Evolutionary conservation across 371 early-diverging fungal genomes (phyloP).

Genomic region (Hamiltosporidium magnivora): DNA sequence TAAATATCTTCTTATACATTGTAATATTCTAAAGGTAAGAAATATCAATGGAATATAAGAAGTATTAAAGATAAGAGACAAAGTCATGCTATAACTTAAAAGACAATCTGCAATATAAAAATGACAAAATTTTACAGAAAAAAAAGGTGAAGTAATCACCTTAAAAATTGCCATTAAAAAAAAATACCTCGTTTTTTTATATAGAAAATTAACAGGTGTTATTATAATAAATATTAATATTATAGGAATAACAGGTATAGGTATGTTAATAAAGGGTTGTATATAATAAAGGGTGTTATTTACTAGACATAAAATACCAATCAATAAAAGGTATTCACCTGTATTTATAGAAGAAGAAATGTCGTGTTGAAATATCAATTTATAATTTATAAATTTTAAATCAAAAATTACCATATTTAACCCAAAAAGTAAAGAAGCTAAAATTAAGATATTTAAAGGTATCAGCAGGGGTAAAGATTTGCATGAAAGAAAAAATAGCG

Average conservation of each 20-base stretch:
- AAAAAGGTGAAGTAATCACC: slow-evolving; percentile 22
- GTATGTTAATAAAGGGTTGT: neutral
- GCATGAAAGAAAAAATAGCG: neutral
- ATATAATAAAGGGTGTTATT: slow-evolving; percentile 11
- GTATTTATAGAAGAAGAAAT: slow-evolving; percentile 32
- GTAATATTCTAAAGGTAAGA: slow-evolving; percentile 41
- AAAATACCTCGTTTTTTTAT: slow-evolving; percentile 8
- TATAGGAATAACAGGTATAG: neutral
- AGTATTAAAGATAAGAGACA: slow-evolving; percentile 8
- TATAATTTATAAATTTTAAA: slow-evolving; percentile 48
- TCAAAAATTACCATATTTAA: slow-evolving; percentile 38
- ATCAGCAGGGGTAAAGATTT: neutral
- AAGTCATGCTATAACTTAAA: slow-evolving; percentile 28
- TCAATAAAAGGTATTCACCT: slow-evolving; percentile 31
- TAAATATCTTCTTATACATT: slow-evolving; percentile 49
- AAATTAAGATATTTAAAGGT: slow-evolving; percentile 11
- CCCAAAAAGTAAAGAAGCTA: slow-evolving; percentile 38
- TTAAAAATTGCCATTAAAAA: slow-evolving; percentile 22
- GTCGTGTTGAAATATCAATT: slow-evolving; percentile 50
- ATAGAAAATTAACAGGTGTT: slow-evolving; percentile 40
- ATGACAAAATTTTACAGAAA: slow-evolving; percentile 47
- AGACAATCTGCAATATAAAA: slow-evolving; percentile 55
- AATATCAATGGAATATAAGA: slow-evolving; percentile 15
- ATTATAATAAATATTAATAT: slow-evolving; percentile 5
- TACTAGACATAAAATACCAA: slow-evolving; percentile 6